These are phyloP conservation scores for Ophiostoma perfectum DNA, from an alignment of 2,329 filamentous ascomycete species.

Conservation along the genomic window DNA sequence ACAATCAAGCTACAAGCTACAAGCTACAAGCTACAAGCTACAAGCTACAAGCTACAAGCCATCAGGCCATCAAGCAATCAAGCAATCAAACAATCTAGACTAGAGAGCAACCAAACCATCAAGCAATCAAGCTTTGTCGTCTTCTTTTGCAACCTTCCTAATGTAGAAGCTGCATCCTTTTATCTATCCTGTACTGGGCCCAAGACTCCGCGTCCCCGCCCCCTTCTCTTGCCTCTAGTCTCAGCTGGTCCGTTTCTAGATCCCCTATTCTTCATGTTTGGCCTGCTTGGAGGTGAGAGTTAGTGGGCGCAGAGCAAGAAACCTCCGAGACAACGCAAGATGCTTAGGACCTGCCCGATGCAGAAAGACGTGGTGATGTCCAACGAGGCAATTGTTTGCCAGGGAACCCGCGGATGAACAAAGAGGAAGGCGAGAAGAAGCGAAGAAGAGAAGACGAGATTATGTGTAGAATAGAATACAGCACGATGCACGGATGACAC, in stretches of 20 bases:
- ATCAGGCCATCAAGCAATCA: too few relatives aligned
- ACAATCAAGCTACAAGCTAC: too few relatives aligned
- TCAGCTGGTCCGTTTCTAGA: neutral
- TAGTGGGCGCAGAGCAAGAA: neutral
- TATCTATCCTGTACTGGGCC: neutral
- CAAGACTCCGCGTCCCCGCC: neutral
- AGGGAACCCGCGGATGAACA: neutral
- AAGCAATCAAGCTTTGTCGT: neutral
- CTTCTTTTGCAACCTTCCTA: slow-evolving; percentile 8
- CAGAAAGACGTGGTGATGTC: neutral
- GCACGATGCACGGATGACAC: neutral
- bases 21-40: too few relatives aligned
- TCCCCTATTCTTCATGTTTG: neutral
- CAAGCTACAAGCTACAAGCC: too few relatives aligned
- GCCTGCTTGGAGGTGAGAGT: neutral
- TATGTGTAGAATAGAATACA: neutral
- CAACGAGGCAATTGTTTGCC: neutral
- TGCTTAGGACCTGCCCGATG: neutral
- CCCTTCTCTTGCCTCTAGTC: neutral
- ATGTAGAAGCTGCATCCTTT: neutral
- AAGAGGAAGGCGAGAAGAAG: neutral
- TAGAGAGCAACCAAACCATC: neutral
- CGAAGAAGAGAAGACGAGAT: neutral
- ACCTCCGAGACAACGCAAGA: neutral
- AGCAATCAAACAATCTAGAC: too few relatives aligned